Evolutionary conservation across 148 eudicot species (phyloP).

Genomic region (Chenopodium berlandieri): DNA sequence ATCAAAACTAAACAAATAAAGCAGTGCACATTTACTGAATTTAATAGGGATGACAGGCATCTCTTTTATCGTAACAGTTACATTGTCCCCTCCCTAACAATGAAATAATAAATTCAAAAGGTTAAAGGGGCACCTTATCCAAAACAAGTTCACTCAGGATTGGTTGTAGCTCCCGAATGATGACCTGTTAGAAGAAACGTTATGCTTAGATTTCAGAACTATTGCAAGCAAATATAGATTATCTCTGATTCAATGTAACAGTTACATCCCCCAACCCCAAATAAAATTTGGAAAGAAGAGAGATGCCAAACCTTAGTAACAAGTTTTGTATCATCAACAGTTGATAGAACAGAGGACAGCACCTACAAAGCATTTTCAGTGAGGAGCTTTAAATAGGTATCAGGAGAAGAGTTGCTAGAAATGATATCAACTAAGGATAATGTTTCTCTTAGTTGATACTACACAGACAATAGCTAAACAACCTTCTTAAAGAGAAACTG

Average conservation of each 20-base stretch:
- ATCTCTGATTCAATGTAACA: neutral
- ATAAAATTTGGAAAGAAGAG: neutral
- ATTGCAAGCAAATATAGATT: neutral
- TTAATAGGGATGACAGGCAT: neutral
- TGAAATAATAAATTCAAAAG: neutral
- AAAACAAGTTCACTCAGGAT: conserved; percentile 63
- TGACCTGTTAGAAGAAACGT: conserved; percentile 41
- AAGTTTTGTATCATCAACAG: conserved; percentile 93
- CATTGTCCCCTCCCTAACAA: neutral
- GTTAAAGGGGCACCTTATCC: conserved; percentile 54
- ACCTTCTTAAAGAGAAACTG: neutral
- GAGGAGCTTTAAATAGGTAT: neutral
- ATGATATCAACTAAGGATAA: neutral
- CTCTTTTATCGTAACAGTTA: neutral
- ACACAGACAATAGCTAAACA: neutral
- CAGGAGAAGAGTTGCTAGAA: neutral
- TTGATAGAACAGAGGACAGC: conserved; percentile 64
- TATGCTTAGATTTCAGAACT: conserved; percentile 4
- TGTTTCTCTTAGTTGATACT: neutral
- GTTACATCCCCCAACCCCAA: neutral
- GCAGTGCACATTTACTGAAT: neutral
- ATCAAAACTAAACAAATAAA: neutral
- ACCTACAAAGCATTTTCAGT: conserved; percentile 45
- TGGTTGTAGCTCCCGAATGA: conserved; percentile 63
- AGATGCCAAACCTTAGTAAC: conserved; percentile 57